Conservation (phyloP, 371 early-diverging fungal species). For the Lichtheimia ornata region DNA sequence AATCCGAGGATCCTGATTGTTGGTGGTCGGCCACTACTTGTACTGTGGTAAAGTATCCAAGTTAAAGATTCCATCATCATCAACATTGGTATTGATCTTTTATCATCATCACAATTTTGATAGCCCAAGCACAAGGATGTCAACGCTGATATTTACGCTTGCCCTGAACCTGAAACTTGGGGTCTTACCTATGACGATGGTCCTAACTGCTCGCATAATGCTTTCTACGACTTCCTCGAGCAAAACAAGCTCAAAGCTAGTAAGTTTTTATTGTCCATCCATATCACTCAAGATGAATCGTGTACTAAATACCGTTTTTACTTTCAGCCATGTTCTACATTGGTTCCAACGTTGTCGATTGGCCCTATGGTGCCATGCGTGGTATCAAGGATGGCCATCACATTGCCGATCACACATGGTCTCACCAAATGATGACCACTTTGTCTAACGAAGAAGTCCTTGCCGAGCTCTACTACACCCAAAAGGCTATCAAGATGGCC, state of each 20-base stretch:
- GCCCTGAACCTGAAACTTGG: slow-evolving; percentile 58
- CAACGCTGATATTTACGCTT: slow-evolving; percentile 47
- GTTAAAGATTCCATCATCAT: too few species aligned
- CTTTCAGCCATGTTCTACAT: slow-evolving; percentile 61
- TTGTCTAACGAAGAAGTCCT: slow-evolving; percentile 69
- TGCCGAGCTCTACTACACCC: slow-evolving; percentile 74
- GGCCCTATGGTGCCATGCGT: slow-evolving; percentile 54
- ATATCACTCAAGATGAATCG: too few species aligned
- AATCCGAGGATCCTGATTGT: slow-evolving; percentile 43
- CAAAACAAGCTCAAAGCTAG: slow-evolving; percentile 51
- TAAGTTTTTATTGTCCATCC: slow-evolving; percentile 4
- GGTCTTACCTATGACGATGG: slow-evolving; percentile 70
- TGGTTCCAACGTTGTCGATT: slow-evolving; percentile 63
- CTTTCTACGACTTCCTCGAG: slow-evolving; percentile 46
- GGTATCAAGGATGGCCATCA: slow-evolving; percentile 63
- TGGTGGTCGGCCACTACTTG: slow-evolving; percentile 52
- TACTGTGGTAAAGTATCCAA: slow-evolving; percentile 14
- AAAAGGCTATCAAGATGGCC: slow-evolving; percentile 58
- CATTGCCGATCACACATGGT: slow-evolving; percentile 76
- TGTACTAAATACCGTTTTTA: too few species aligned
- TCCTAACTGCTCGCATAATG: slow-evolving; percentile 59
- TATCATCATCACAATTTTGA: too few species aligned
- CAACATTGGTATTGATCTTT: too few species aligned
- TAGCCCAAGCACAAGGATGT: slow-evolving; percentile 34
- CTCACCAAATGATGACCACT: slow-evolving; percentile 65